phyloP scores from a whole-genome alignment of 371 early-diverging fungal genomes.

The Rhizopus delemar region DNA sequence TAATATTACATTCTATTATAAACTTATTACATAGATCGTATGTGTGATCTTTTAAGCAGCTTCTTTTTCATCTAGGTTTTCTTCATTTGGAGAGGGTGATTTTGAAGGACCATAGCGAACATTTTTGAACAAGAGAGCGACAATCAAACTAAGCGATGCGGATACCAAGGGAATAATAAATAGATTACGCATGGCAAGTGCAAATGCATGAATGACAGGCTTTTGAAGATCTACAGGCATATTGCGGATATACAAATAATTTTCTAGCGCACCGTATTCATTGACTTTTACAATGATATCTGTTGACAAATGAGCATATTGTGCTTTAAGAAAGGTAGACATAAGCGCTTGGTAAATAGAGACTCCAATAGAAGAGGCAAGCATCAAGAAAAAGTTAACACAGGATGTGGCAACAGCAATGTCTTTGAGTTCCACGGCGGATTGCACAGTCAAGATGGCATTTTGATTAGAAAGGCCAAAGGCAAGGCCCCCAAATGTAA shows the following conservation, averaged over 20 bases:
- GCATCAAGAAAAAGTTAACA: constrained; percentile 45
- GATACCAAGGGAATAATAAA: constrained; percentile 64
- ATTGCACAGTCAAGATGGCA: constrained; percentile 60
- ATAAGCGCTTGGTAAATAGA: constrained; percentile 43
- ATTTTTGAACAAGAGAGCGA: constrained; percentile 48
- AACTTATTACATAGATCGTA: too few species aligned
- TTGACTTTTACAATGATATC: constrained; percentile 24
- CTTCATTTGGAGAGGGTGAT: constrained; percentile 3
- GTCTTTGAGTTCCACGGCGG: constrained; percentile 48
- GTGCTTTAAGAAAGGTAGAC: constrained; percentile 20
- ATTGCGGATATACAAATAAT: constrained; percentile 36
- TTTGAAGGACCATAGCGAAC: constrained; percentile 25
- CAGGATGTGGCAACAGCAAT: constrained; percentile 70
- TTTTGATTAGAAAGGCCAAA: constrained; percentile 68
- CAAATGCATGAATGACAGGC: constrained; percentile 58
- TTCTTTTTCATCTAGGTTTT: constrained; percentile 2
- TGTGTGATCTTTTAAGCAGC: background rate
- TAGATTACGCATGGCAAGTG: constrained; percentile 54
- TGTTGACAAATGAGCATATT: constrained; percentile 23
- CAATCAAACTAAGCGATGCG: constrained; percentile 54
- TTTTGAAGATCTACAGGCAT: constrained; percentile 40
- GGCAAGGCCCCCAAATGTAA: constrained; percentile 50
- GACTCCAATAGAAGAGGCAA: constrained; percentile 43
- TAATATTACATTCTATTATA: too few species aligned
- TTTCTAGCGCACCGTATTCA: constrained; percentile 34